Conservation (phyloP, 139 green algal genomes). For the Pleodorina starrii region DNA sequence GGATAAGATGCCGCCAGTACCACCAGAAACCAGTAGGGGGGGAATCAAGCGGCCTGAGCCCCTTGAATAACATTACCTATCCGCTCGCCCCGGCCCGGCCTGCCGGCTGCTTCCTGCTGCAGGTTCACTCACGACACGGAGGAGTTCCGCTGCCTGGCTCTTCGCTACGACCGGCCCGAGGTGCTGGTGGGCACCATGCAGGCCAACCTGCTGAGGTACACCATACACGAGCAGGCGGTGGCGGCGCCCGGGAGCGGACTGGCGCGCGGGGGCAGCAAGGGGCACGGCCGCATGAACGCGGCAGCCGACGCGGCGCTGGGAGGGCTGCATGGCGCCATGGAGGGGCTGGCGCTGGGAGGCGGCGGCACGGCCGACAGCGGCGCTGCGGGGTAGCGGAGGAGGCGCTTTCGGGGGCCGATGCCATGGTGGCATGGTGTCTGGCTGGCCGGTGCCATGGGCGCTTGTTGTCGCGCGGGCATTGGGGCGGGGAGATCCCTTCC, state of each 20-base stretch:
- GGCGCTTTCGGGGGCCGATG: no score
- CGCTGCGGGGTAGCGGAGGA: background rate
- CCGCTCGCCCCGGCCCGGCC: no score
- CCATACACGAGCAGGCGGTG: constrained; percentile 24
- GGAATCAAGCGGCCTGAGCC: no score
- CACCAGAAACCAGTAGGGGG: no score
- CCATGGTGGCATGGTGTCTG: no score
- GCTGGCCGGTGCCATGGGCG: no score
- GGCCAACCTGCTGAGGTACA: constrained; percentile 29
- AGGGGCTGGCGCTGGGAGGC: constrained; percentile 9
- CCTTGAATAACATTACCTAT: no score
- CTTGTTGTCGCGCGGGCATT: no score
- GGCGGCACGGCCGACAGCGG: background rate
- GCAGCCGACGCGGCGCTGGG: background rate
- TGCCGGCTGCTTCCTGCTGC: no score
- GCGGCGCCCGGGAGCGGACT: background rate
- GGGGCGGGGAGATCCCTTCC: no score
- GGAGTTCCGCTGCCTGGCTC: constrained; percentile 58
- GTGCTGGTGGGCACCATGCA: constrained; percentile 70
- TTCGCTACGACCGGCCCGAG: constrained; percentile 64
- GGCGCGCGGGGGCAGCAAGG: background rate
- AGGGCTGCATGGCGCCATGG: background rate
- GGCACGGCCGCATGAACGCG: background rate
- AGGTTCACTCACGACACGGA: constrained; percentile 56
- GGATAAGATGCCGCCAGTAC: no score